A percentile compares a stretch with the other conserved stretches of the same genome.
phyloP scores from a whole-genome alignment of 441 rosid species.

The Pelargonium citronellum region DNA sequence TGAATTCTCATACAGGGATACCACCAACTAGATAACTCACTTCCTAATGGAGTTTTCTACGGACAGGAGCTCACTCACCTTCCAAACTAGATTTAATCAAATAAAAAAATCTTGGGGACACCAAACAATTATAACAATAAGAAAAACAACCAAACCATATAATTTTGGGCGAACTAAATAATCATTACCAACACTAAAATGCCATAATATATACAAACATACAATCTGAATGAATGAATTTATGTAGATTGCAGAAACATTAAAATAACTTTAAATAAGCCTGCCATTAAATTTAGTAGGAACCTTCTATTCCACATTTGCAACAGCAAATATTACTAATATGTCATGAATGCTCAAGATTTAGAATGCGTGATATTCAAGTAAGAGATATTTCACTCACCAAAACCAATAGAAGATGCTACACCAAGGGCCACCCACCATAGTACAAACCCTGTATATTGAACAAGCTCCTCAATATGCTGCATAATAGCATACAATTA shows the following conservation, averaged over 20 bases:
- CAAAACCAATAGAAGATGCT: constrained; percentile 98
- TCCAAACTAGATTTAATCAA: neutral
- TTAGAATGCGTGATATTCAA: neutral
- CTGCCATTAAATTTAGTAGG: neutral
- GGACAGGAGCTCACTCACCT: neutral
- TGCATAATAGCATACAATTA: constrained; percentile 25
- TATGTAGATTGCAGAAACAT: neutral
- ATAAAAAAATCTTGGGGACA: neutral
- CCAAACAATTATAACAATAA: neutral
- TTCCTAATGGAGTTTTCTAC: too few species aligned
- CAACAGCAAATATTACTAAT: neutral
- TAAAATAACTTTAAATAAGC: neutral
- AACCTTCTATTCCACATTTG: neutral
- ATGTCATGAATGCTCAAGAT: neutral
- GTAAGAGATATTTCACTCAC: constrained; percentile 38
- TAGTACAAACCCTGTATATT: constrained; percentile 61
- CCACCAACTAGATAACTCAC: too few species aligned
- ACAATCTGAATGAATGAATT: neutral
- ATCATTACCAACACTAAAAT: neutral
- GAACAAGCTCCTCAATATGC: constrained; percentile 73
- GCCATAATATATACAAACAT: neutral
- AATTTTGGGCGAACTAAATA: neutral
- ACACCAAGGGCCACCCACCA: constrained; percentile 98
- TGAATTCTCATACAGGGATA: too few species aligned
- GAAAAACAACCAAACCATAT: neutral